A percentile compares a stretch with the other conserved stretches of the same genome.
Evolutionary conservation across 495 filamentous ascomycete species (phyloP).

Genomic region (Jackrogersella multiformis): DNA sequence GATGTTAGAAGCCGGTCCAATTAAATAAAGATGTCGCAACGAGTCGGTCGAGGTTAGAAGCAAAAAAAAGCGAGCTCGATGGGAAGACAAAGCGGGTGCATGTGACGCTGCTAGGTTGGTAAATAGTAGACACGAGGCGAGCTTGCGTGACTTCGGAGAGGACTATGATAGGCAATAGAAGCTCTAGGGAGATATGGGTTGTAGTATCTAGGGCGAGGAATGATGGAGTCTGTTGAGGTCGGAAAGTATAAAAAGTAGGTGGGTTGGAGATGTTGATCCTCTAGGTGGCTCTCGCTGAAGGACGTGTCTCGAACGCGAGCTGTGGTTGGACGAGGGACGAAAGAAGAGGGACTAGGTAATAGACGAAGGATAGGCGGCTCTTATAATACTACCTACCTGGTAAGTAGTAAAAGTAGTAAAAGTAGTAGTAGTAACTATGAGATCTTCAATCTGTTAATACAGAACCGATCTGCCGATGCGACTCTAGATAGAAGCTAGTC

Average conservation of each 20-base stretch:
- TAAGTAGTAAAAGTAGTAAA: no score
- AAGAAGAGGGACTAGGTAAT: no score
- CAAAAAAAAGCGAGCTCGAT: neutral
- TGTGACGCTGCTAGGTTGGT: constrained; percentile 27
- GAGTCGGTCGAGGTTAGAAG: constrained; percentile 27
- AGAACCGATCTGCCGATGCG: neutral
- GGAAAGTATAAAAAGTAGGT: constrained; percentile 26
- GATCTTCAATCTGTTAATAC: constrained; percentile 4
- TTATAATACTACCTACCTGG: constrained; percentile 20
- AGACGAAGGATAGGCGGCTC: constrained; percentile 32
- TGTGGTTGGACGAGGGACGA: constrained; percentile 45
- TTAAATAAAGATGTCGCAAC: constrained; percentile 26
- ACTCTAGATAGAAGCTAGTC: constrained; percentile 7
- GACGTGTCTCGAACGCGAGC: constrained; percentile 42
- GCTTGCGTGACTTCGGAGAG: constrained; percentile 36
- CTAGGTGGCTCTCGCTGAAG: constrained; percentile 42
- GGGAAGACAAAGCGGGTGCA: constrained; percentile 18
- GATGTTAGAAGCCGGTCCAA: constrained; percentile 30
- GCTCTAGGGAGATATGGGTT: neutral
- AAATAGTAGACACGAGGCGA: constrained; percentile 25
- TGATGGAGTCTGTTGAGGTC: constrained; percentile 12
- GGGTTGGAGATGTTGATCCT: constrained; percentile 34
- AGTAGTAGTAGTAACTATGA: no score
- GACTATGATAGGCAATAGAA: constrained; percentile 25
- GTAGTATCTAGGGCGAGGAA: constrained; percentile 16